Evolutionary conservation across 768 basidiomycete genomes (phyloP).

Genomic region (Lentinula aciculospora): DNA sequence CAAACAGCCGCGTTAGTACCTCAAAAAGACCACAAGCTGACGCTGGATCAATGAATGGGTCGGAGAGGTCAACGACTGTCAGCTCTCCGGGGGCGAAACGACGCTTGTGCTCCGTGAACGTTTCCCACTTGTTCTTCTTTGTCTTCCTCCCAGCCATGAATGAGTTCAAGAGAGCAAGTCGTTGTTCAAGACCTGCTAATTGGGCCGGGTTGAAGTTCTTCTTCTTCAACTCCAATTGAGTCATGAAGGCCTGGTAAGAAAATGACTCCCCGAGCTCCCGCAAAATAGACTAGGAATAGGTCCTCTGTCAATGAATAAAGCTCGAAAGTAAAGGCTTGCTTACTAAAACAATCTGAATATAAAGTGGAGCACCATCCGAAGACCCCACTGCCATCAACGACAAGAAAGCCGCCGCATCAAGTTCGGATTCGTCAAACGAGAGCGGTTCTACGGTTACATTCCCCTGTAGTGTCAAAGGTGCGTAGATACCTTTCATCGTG

Average conservation of each 20-base stretch:
- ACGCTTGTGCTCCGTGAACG: not conserved
- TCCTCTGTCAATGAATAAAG: not conserved
- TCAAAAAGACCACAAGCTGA: slow-evolving; percentile 70
- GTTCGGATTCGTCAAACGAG: slow-evolving; percentile 49
- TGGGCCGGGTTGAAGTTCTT: slow-evolving; percentile 54
- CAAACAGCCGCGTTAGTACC: slow-evolving; percentile 59
- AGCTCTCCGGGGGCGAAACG: slow-evolving; percentile 55
- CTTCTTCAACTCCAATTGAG: slow-evolving; percentile 38
- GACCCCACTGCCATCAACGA: slow-evolving; percentile 72
- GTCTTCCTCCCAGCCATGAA: slow-evolving; percentile 38
- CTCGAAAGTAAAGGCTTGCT: slow-evolving; percentile 12
- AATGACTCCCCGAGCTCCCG: slow-evolving; percentile 60
- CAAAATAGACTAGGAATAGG: slow-evolving; percentile 41
- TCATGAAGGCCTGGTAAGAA: slow-evolving; percentile 43
- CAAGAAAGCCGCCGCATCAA: slow-evolving; percentile 63
- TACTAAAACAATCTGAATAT: slow-evolving; percentile 65
- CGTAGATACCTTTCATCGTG: slow-evolving; percentile 55
- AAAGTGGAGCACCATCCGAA: slow-evolving; percentile 57
- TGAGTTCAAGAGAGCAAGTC: slow-evolving; percentile 53
- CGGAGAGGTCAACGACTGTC: slow-evolving; percentile 67
- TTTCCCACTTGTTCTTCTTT: slow-evolving; percentile 1
- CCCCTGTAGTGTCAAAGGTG: slow-evolving; percentile 32
- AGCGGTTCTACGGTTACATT: slow-evolving; percentile 50
- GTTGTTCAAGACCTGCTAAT: slow-evolving; percentile 50
- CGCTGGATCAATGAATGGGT: slow-evolving; percentile 63